Conservation (phyloP, 306 rosid species). For the Pyrus bretschneideri region DNA sequence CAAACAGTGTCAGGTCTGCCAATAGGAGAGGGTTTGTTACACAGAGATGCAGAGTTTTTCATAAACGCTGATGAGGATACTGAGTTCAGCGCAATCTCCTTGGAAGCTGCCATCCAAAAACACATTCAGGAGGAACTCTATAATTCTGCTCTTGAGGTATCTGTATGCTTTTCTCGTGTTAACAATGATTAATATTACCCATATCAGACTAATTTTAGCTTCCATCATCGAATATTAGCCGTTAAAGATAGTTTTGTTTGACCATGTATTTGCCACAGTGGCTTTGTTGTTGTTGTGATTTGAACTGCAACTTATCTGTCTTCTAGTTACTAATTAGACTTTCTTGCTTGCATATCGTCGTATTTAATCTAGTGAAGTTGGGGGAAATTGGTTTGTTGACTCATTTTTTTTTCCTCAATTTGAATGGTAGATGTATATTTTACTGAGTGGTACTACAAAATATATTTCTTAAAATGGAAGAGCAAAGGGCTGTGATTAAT, state of each 20-base stretch:
- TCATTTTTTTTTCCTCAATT: neutral
- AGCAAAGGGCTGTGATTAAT: neutral
- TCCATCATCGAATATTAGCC: neutral
- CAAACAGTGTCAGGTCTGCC: conserved; percentile 69
- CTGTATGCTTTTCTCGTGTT: neutral
- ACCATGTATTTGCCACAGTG: neutral
- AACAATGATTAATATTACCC: neutral
- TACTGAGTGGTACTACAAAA: neutral
- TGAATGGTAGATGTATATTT: neutral
- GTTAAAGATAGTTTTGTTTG: neutral
- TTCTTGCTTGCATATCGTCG: neutral
- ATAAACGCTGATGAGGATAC: conserved; percentile 53
- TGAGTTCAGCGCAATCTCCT: conserved; percentile 73
- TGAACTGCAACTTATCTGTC: neutral
- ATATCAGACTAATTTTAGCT: neutral
- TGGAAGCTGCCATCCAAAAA: conserved; percentile 89
- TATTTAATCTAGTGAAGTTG: neutral
- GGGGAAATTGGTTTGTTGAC: neutral
- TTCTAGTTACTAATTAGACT: neutral
- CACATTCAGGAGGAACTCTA: conserved; percentile 89
- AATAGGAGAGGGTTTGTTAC: conserved; percentile 51
- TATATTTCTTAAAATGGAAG: neutral
- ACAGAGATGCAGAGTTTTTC: conserved; percentile 63
- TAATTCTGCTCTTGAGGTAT: conserved; percentile 68
- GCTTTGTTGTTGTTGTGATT: neutral